Conservation (phyloP, 2,329 filamentous ascomycete genomes). For the Pyricularia grisea region DNA sequence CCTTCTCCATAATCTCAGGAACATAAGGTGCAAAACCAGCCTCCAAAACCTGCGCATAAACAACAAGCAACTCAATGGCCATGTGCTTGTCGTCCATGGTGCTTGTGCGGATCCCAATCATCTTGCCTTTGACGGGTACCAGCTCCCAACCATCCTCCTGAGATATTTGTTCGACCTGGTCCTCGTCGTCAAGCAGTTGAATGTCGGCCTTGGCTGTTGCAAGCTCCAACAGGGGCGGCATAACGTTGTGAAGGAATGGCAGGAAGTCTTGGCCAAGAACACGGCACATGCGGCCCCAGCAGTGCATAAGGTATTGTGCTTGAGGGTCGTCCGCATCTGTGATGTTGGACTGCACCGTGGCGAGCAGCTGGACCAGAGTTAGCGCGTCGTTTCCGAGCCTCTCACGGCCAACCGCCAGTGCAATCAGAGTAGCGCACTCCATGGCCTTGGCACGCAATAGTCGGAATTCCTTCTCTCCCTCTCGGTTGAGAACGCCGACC, state of each 20-base stretch:
- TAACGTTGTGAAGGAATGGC: conserved; percentile 84
- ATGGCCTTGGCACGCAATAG: conserved; percentile 93
- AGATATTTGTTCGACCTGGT: conserved; percentile 84
- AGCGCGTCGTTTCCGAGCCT: conserved; percentile 82
- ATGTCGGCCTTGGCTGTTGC: conserved; percentile 96
- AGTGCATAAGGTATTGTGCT: conserved; percentile 94
- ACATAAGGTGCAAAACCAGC: conserved; percentile 88
- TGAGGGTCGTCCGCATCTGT: conserved; percentile 91
- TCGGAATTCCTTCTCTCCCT: conserved; percentile 89
- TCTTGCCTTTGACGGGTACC: conserved; percentile 92
- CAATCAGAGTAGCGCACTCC: conserved; percentile 96
- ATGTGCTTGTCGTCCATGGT: conserved; percentile 98
- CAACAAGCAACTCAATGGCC: conserved; percentile 96
- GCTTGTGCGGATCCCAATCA: conserved; percentile 96
- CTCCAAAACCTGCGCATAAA: conserved; percentile 95
- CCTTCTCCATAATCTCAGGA: conserved; percentile 88
- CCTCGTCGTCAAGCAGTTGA: conserved; percentile 88
- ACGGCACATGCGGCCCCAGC: conserved; percentile 98
- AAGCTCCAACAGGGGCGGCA: conserved; percentile 85
- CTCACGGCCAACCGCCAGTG: conserved; percentile 87
- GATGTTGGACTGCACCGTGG: conserved; percentile 77
- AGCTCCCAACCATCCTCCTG: conserved; percentile 97
- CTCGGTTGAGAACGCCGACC: conserved; percentile 78
- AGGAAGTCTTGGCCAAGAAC: conserved; percentile 86
- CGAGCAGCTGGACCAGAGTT: conserved; percentile 78